These are phyloP conservation scores for Candida buenavistaensis DNA, from an alignment of 1,139 yeast species.

Conservation along the genomic window DNA sequence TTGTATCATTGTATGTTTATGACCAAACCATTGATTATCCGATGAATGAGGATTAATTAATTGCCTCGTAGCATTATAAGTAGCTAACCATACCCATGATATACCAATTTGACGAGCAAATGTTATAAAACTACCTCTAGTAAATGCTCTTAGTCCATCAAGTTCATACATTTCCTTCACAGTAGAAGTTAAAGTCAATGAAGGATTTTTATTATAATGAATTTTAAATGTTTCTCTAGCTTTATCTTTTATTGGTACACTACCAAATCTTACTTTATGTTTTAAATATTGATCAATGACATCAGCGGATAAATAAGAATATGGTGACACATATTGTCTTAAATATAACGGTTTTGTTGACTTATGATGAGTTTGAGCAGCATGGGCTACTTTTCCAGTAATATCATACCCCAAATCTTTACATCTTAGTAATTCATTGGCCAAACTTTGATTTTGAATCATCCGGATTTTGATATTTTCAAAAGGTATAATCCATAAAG, in stretches of 20 bases:
- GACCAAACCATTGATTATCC: constrained; percentile 50
- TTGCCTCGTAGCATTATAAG: constrained; percentile 78
- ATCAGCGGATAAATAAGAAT: constrained; percentile 42
- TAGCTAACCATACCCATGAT: constrained; percentile 80
- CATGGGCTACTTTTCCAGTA: constrained; percentile 19
- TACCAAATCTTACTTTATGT: constrained; percentile 12
- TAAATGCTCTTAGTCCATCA: constrained; percentile 78
- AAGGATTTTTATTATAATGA: constrained; percentile 53
- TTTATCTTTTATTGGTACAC: constrained; percentile 16
- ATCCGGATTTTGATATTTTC: constrained; percentile 83
- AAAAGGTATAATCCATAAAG: constrained; percentile 84
- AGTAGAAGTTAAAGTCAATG: constrained; percentile 53
- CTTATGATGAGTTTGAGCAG: constrained; percentile 21
- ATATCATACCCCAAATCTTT: constrained; percentile 24
- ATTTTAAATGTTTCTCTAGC: constrained; percentile 29
- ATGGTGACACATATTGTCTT: constrained; percentile 46
- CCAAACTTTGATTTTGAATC: constrained; percentile 64
- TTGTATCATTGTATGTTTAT: constrained; percentile 38
- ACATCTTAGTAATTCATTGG: constrained; percentile 32
- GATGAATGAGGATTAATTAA: constrained; percentile 55
- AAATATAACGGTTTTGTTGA: constrained; percentile 24
- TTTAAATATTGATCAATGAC: constrained; percentile 28
- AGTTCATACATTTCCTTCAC: constrained; percentile 65
- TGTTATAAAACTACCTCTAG: constrained; percentile 82
- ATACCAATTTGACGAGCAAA: constrained; percentile 75